Evolutionary conservation across 2,329 filamentous ascomycete genomes (phyloP), one percentile per base, ranked within the genome.

Genomic region (Waltergamsia citrina): DNA sequence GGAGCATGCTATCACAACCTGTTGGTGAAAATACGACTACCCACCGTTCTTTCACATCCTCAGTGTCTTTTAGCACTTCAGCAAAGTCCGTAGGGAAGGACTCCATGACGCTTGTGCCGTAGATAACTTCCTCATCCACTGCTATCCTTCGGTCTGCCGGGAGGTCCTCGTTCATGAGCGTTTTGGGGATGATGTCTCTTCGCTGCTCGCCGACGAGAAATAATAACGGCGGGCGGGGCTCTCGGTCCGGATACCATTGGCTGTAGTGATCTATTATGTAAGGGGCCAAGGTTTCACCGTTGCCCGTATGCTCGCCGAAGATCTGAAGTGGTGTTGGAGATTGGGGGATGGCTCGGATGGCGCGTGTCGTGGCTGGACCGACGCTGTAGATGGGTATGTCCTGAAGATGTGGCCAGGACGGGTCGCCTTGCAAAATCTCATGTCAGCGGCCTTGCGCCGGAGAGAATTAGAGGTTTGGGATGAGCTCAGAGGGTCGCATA

Each of bases 171-270:
- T 73, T 69, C 65, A 78, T 83, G 24, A 96, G 62, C 2, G 75
- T 85, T 46, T 74, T 84, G 2, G 92, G 88, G 42, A 98, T 94
- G 43, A 94, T 77, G 53, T 96, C 92, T 29, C 92, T 67, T 35
- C 87, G 74, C 52, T 88, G 84, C 52, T 95, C 90, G 15, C 92
- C 92, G 1, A 94, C 87, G 11, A 93, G 71, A 54, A 96, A 98
- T 1, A 96, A 62, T 5, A 96, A 55, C 0, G 81, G 71, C 1
- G 75, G 77, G 46, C 76, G 75, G 11, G 44, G 47, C 9, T 52
- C 32, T 32, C 56, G 50, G 24, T 53, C 53, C 23, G 50, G 41
- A 42, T 74, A 69, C 64, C 67, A 70, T 32, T 59, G 48, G 17
- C 48, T 73, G 50, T 94, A 94, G 52, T 94, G 82, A 3, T 77